Evolutionary conservation across 1,284 basidiomycete species (phyloP).

Genomic region (Trichosporon faecale): DNA sequence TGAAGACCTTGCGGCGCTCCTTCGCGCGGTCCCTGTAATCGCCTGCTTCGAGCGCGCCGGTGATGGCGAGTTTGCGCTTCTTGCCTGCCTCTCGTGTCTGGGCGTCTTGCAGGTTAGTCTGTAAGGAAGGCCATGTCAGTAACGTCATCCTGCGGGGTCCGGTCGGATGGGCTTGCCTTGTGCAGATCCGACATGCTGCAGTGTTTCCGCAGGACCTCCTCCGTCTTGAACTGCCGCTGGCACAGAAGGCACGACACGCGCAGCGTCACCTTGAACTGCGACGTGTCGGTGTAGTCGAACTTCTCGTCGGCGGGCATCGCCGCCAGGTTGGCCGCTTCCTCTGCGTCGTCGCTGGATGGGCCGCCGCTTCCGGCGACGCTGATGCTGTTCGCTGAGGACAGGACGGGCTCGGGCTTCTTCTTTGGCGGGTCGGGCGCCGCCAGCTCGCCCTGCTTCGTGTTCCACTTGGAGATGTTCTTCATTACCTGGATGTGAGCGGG

Average conservation of each 20-base stretch:
- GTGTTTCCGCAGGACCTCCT: slow-evolving; percentile 79
- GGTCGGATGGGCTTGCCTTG: slow-evolving; percentile 63
- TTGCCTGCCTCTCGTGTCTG: slow-evolving; percentile 68
- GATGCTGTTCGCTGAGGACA: slow-evolving; percentile 42
- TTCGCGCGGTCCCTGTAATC: slow-evolving; percentile 90
- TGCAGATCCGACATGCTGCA: slow-evolving; percentile 87
- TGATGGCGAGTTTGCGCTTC: slow-evolving; percentile 62
- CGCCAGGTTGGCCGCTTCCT: background rate
- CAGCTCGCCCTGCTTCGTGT: slow-evolving; percentile 82
- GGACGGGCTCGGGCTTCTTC: slow-evolving; percentile 30
- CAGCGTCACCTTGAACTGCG: slow-evolving; percentile 39
- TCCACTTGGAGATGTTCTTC: slow-evolving; percentile 91
- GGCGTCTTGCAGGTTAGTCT: slow-evolving; percentile 77
- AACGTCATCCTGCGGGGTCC: slow-evolving; percentile 15
- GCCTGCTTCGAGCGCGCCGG: slow-evolving; percentile 41
- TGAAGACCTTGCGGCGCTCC: slow-evolving; percentile 79
- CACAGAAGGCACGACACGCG: slow-evolving; percentile 81
- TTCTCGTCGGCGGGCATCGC: slow-evolving; percentile 49
- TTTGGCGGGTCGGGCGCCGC: slow-evolving; percentile 30
- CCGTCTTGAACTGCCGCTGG: slow-evolving; percentile 81
- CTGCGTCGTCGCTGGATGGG: background rate
- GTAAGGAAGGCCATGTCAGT: slow-evolving; percentile 28
- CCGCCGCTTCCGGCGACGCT: slow-evolving; percentile 14
- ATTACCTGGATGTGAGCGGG: slow-evolving; percentile 59
- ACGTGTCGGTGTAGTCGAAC: slow-evolving; percentile 71